A percentile compares a stretch with the other conserved stretches of the same genome.
These are phyloP conservation scores for Pseudogymnoascus sp. DNA, from an alignment of 2,329 filamentous ascomycete species.

Conservation along the genomic window DNA sequence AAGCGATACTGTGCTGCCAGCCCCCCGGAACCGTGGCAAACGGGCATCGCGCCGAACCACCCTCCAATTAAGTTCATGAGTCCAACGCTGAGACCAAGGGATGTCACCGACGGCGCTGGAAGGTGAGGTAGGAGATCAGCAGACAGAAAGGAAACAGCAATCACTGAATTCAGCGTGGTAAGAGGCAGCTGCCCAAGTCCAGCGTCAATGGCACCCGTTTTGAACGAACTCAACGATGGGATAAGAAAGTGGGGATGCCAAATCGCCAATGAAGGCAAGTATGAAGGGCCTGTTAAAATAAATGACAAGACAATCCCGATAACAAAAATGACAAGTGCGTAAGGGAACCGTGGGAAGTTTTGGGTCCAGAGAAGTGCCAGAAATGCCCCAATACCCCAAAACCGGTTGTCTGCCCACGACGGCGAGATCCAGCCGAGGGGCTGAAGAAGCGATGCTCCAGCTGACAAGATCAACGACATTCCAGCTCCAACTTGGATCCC, in stretches of 20 bases:
- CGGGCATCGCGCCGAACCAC: conserved; percentile 93
- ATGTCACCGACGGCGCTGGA: conserved; percentile 63
- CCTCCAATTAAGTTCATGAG: conserved; percentile 77
- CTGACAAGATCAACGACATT: conserved; percentile 71
- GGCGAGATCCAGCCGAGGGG: conserved; percentile 62
- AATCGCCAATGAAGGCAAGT: conserved; percentile 46
- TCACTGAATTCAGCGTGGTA: conserved; percentile 85
- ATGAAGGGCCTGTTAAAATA: conserved; percentile 31
- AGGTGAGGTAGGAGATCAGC: conserved; percentile 67
- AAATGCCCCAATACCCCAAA: conserved; percentile 72
- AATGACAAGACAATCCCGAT: conserved; percentile 61
- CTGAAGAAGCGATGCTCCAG: conserved; percentile 60
- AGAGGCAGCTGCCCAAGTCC: conserved; percentile 75
- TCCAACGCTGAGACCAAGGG: conserved; percentile 73
- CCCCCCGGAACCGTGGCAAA: conserved; percentile 88
- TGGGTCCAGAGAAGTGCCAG: conserved; percentile 62
- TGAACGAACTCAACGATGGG: conserved; percentile 39
- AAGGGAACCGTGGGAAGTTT: conserved; percentile 60
- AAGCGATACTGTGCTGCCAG: conserved; percentile 88
- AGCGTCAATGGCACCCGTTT: conserved; percentile 47
- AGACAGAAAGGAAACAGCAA: conserved; percentile 76
- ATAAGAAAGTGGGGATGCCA: conserved; percentile 52
- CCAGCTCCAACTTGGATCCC: conserved; percentile 93
- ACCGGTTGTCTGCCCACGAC: conserved; percentile 64
- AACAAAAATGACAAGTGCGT: conserved; percentile 66